A percentile compares a stretch with the other conserved stretches of the same genome.
Evolutionary conservation across 148 eudicot genomes (phyloP).

Genomic region (Diospyros lotus): DNA sequence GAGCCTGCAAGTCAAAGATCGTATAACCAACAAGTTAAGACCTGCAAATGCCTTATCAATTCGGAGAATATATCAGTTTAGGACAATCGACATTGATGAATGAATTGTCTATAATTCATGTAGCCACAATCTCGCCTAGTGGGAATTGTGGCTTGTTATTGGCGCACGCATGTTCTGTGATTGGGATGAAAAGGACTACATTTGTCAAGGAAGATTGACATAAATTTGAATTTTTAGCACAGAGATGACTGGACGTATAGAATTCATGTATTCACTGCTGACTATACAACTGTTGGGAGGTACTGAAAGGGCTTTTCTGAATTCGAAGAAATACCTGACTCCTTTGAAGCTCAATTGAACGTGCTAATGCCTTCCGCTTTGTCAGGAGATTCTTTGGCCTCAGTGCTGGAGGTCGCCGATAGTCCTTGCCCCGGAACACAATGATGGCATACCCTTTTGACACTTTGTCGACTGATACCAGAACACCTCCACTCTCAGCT

Average conservation of each 20-base stretch:
- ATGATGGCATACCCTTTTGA: conserved; percentile 91
- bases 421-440: conserved; percentile 83
- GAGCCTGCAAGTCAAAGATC: conserved; percentile 53
- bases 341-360: conserved; percentile 95
- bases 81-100: too few species aligned
- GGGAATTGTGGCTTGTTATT: too few species aligned
- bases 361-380: conserved; percentile 88
- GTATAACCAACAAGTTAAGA: not conserved
- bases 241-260: too few species aligned
- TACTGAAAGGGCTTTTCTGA: not conserved
- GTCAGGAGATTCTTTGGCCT: conserved; percentile 94
- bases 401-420: conserved; percentile 61
- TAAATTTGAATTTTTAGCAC: too few species aligned
- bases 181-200: too few species aligned
- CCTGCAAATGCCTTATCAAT: not conserved
- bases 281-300: too few species aligned
- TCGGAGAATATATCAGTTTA: not conserved
- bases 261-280: too few species aligned
- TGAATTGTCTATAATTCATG: too few species aligned
- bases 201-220: too few species aligned
- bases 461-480: conserved; percentile 90
- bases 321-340: conserved; percentile 53
- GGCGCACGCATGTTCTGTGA: too few species aligned
- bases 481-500: conserved; percentile 91
- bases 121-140: too few species aligned